Percentiles rank a stretch among this genome's conserved stretches.
Conservation (phyloP, 2,329 filamentous ascomycete species). For the Fusarium sp. region DNA sequence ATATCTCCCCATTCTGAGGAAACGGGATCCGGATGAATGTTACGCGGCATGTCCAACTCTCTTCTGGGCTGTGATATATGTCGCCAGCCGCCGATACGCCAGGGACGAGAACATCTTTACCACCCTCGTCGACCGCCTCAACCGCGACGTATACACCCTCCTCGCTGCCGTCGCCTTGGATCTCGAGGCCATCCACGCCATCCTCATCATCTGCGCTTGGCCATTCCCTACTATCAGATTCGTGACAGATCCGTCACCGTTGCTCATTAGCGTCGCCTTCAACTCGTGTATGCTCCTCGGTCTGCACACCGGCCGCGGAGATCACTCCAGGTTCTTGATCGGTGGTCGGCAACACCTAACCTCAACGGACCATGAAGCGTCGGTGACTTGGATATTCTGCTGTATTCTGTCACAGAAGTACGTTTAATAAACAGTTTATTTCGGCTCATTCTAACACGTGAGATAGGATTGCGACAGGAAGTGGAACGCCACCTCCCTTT, state of each 20-base stretch:
- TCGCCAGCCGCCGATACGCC: conserved; percentile 61
- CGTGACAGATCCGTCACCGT: conserved; percentile 60
- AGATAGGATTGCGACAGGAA: conserved; percentile 49
- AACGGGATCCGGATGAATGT: conserved; percentile 61
- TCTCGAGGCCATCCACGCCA: conserved; percentile 61
- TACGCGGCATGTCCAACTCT: conserved; percentile 60
- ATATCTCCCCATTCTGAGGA: conserved; percentile 62
- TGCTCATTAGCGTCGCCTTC: conserved; percentile 58
- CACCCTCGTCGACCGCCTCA: conserved; percentile 59
- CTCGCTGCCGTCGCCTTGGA: conserved; percentile 56
- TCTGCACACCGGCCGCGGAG: conserved; percentile 63
- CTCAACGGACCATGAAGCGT: conserved; percentile 62
- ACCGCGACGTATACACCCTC: conserved; percentile 57
- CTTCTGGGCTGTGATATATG: conserved; percentile 66
- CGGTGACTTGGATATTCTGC: conserved; percentile 63
- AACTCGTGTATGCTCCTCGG: conserved; percentile 61
- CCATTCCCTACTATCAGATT: conserved; percentile 63
- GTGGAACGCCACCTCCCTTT: conserved; percentile 60
- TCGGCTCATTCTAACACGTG: neutral
- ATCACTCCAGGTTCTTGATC: conserved; percentile 59
- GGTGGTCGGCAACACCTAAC: conserved; percentile 55
- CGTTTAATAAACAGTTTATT: neutral
- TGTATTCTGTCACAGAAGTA: conserved; percentile 64
- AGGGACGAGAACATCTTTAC: conserved; percentile 54
- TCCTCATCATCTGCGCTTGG: conserved; percentile 64